These are phyloP conservation scores for Choiromyces venosus DNA, from an alignment of 495 filamentous ascomycete species.

Conservation along the genomic window DNA sequence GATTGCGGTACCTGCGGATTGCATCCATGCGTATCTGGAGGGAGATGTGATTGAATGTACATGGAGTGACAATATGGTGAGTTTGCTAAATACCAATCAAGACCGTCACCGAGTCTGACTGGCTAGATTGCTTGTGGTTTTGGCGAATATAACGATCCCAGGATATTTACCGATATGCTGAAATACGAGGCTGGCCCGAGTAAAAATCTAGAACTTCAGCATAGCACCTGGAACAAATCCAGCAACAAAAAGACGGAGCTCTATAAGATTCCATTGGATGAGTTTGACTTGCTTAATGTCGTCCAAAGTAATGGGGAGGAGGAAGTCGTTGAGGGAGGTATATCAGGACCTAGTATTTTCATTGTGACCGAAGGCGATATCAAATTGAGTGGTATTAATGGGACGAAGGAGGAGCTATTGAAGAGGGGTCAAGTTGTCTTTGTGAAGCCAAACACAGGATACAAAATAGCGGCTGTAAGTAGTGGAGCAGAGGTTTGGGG, in stretches of 20 bases:
- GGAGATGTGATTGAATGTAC: constrained; percentile 82
- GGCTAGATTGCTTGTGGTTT: constrained; percentile 31
- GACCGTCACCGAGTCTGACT: background rate
- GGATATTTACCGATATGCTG: constrained; percentile 20
- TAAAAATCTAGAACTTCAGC: constrained; percentile 17
- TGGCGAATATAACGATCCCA: constrained; percentile 10
- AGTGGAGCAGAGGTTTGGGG: constrained; percentile 27
- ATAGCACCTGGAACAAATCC: constrained; percentile 17
- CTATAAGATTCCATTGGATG: constrained; percentile 22
- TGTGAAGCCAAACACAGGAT: constrained; percentile 23
- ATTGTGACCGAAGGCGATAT: constrained; percentile 18
- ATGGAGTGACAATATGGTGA: constrained; percentile 64
- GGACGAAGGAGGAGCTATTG: constrained; percentile 4
- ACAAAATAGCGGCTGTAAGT: constrained; percentile 12
- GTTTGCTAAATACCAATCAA: background rate
- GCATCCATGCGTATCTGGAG: constrained; percentile 70
- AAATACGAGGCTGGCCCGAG: constrained; percentile 7
- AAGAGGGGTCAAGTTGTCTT: constrained; percentile 27
- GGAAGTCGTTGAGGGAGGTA: constrained; percentile 11
- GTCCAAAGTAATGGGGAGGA: constrained; percentile 9
- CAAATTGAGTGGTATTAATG: constrained; percentile 9
- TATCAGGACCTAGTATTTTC: constrained; percentile 27
- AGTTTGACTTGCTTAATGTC: constrained; percentile 26
- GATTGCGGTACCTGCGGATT: constrained; percentile 70
- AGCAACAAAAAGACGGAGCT: constrained; percentile 19